Conservation (phyloP, 2,329 filamentous ascomycete species). For the Sporothrix variecibatus region DNA sequence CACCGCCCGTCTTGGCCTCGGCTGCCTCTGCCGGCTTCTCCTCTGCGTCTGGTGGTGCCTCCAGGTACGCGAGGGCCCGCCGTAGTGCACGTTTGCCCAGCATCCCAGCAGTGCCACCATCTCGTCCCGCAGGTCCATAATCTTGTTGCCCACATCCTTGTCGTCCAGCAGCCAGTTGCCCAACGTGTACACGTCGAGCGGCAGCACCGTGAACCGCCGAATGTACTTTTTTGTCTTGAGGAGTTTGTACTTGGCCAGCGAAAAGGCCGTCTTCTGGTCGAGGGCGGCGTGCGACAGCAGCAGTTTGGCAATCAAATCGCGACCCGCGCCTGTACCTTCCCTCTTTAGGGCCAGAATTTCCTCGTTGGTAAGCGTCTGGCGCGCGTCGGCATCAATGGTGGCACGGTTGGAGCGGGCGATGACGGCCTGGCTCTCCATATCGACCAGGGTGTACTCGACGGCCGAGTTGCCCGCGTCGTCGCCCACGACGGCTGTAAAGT, state of each 20-base stretch:
- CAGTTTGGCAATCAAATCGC: constrained; percentile 90
- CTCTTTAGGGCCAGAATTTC: constrained; percentile 75
- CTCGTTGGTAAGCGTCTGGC: constrained; percentile 73
- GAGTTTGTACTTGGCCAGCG: constrained; percentile 92
- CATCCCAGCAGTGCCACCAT: constrained; percentile 77
- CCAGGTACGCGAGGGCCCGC: constrained; percentile 42
- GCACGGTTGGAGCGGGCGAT: constrained; percentile 60
- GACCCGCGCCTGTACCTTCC: constrained; percentile 75
- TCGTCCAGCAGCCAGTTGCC: constrained; percentile 77
- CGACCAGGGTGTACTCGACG: constrained; percentile 50
- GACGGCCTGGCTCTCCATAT: constrained; percentile 49
- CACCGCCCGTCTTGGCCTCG: not conserved
- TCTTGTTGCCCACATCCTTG: constrained; percentile 70
- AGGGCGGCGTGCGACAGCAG: constrained; percentile 85
- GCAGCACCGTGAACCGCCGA: constrained; percentile 80
- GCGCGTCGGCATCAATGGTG: constrained; percentile 52
- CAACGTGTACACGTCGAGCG: constrained; percentile 76
- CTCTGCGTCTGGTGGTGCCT: constrained; percentile 30
- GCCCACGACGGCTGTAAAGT: constrained; percentile 34
- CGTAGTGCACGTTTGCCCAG: constrained; percentile 86
- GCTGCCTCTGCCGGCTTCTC: constrained; percentile 29
- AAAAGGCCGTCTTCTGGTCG: constrained; percentile 92
- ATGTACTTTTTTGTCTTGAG: constrained; percentile 94
- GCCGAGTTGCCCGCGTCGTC: constrained; percentile 45
- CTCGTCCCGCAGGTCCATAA: constrained; percentile 86